Conservation (phyloP, 305 asterid species). For the Fraxinus platypoda region DNA sequence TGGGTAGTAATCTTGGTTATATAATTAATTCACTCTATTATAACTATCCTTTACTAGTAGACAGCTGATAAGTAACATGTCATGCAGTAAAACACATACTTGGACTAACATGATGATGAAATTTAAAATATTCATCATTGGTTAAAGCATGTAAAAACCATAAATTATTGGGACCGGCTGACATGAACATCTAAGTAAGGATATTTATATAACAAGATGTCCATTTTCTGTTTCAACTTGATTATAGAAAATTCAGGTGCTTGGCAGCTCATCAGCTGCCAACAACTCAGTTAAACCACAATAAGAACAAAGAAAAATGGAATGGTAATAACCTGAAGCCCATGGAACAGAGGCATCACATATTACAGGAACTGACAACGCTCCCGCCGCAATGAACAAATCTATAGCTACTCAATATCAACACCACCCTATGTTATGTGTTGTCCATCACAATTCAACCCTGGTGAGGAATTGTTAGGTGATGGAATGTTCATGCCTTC, state of each 20-base stretch:
- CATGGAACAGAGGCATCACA: neutral
- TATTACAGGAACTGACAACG: neutral
- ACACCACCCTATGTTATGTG: neutral
- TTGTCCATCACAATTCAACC: neutral
- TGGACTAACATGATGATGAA: constrained; percentile 4
- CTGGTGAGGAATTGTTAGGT: neutral
- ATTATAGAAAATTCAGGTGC: neutral
- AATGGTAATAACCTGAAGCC: neutral
- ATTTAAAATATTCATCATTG: neutral
- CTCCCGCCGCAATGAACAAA: neutral
- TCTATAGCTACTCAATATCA: neutral
- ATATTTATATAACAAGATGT: neutral
- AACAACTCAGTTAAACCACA: neutral
- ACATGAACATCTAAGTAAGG: neutral
- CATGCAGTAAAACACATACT: neutral
- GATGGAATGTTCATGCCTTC: neutral
- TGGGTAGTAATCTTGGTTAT: neutral
- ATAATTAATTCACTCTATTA: neutral
- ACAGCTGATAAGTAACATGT: constrained; percentile 17
- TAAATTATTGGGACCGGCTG: neutral
- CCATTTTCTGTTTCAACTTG: neutral
- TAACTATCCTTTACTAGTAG: constrained; percentile 7
- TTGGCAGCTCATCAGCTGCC: neutral
- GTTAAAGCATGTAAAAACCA: neutral
- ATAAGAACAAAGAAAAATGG: neutral